Base-by-base conservation (phyloP, 495 filamentous ascomycete genomes). In the Elasticomyces elasticus region DNA sequence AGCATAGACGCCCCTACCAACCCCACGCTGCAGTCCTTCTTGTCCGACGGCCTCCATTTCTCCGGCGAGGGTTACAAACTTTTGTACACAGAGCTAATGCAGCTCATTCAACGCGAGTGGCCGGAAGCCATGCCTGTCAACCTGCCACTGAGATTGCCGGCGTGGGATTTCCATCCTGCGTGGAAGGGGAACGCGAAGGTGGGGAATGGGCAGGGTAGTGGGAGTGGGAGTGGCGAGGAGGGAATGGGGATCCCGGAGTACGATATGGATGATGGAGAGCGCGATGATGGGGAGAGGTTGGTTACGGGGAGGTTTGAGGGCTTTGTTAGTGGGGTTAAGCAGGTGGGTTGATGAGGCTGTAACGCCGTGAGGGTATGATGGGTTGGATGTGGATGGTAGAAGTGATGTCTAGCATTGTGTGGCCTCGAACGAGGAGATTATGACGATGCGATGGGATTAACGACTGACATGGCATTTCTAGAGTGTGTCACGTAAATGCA, bases 41-140 rank as follows among this genome's bases (percentile, higher is more conserved):
- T 87, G 28, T 67, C 69, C 26, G 83, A 87, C 69, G 84, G 83
- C 9, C 67, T 87, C 46, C 83, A 87, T 69, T 77, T 86, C 52
- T 75, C 72, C n/a, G 72, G 79, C 1, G 64, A 67, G 45, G 83
- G 76, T 28, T 86, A 86, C 57, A 66, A 71, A 37, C 63, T 85
- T 44, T 67, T 85, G 23, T 84, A 71, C 56, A 68, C 77, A 7
- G 71, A 77, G 55, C 50, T 83, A 17, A 74, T 78, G 67, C 68
- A 76, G 52, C 56, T 69, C 2, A 79, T 87, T 52, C 56, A 63
- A 46, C 57, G 64, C 51, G 71, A 72, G 41, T 84, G 75, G 72
- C 81, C 82, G 9, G 78, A 84, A 51, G 69, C 82, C 54, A 60
- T 67, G n/a, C 78, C 82, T 1, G 72, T 73, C 6, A 62, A 63